Percentiles rank a stretch among this genome's conserved stretches.
Evolutionary conservation across 192 early-diverging fungal genomes (phyloP).

Genomic region (Backusella parvicylindrica): DNA sequence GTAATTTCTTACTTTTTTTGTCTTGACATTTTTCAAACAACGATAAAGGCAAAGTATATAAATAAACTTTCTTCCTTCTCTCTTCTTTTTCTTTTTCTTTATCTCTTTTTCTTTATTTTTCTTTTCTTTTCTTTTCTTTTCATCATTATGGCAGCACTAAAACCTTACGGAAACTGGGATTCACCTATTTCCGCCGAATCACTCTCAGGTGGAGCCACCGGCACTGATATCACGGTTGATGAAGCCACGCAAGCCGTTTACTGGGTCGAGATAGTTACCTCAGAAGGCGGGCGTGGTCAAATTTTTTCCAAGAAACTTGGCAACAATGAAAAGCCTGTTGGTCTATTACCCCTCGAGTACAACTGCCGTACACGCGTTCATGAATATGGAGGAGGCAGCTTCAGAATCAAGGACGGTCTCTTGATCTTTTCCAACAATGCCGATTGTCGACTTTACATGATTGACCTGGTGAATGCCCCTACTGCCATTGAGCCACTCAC

Average conservation of each 20-base stretch:
- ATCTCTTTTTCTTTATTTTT: background rate
- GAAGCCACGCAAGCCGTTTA: slow-evolving; percentile 15
- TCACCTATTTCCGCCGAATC: slow-evolving; percentile 27
- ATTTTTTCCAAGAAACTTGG: slow-evolving; percentile 13
- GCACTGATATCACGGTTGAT: slow-evolving; percentile 15
- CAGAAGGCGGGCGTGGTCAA: slow-evolving; percentile 25
- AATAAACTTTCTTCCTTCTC: background rate
- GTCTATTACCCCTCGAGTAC: slow-evolving; percentile 44
- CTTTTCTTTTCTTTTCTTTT: background rate
- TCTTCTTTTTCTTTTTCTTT: background rate
- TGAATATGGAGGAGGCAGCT: slow-evolving; percentile 73
- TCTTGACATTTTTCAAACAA: background rate
- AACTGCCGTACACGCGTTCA: slow-evolving; percentile 68
- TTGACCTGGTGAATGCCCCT: slow-evolving; percentile 30
- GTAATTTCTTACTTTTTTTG: background rate
- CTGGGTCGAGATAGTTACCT: slow-evolving; percentile 12
- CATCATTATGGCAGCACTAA: slow-evolving; percentile 9
- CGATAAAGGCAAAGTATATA: background rate
- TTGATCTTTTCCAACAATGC: slow-evolving; percentile 62
- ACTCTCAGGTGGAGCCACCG: slow-evolving; percentile 1
- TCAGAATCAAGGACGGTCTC: slow-evolving; percentile 49
- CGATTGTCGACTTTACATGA: slow-evolving; percentile 53
- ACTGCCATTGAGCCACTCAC: slow-evolving; percentile 39
- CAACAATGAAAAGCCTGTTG: slow-evolving; percentile 15
- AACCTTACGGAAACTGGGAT: slow-evolving; percentile 31